Evolutionary conservation across 257 asterid genomes (phyloP).

Genomic region (Solanum verrucosum): DNA sequence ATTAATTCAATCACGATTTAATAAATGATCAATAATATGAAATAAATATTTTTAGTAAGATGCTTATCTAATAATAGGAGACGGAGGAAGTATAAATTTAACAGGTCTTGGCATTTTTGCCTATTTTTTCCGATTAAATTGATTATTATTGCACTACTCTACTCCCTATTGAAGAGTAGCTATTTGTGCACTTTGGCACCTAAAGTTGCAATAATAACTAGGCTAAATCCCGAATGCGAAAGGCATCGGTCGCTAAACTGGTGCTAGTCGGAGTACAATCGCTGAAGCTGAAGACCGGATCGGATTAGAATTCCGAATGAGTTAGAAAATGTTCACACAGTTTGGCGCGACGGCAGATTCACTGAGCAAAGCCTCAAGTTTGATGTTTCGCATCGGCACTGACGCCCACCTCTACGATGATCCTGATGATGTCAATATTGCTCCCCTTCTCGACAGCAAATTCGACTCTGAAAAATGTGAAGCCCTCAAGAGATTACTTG

Average conservation of each 20-base stretch:
- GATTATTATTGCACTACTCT: no score
- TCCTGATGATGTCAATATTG: slow-evolving; percentile 86
- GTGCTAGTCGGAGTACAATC: background rate
- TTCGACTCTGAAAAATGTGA: slow-evolving; percentile 93
- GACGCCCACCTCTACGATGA: slow-evolving; percentile 96
- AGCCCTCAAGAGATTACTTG: slow-evolving; percentile 92
- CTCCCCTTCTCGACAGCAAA: slow-evolving; percentile 87
- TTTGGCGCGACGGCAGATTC: slow-evolving; percentile 91
- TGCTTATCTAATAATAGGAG: no score
- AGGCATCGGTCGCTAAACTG: background rate
- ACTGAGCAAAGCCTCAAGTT: slow-evolving; percentile 83
- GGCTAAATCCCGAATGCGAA: background rate
- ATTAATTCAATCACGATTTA: no score
- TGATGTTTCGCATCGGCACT: slow-evolving; percentile 91
- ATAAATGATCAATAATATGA: no score
- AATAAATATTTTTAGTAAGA: no score
- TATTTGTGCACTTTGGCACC: background rate
- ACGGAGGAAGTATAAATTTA: no score
- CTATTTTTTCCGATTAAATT: no score
- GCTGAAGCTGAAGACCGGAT: background rate
- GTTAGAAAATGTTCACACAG: slow-evolving; percentile 49
- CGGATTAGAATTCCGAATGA: background rate
- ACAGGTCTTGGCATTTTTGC: no score
- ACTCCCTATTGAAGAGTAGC: no score
- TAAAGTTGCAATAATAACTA: background rate